Evolutionary conservation across 495 filamentous ascomycete species (phyloP), one percentile per base, ranked within the genome.

Genomic region (Melanomma pulvis-pyrius): DNA sequence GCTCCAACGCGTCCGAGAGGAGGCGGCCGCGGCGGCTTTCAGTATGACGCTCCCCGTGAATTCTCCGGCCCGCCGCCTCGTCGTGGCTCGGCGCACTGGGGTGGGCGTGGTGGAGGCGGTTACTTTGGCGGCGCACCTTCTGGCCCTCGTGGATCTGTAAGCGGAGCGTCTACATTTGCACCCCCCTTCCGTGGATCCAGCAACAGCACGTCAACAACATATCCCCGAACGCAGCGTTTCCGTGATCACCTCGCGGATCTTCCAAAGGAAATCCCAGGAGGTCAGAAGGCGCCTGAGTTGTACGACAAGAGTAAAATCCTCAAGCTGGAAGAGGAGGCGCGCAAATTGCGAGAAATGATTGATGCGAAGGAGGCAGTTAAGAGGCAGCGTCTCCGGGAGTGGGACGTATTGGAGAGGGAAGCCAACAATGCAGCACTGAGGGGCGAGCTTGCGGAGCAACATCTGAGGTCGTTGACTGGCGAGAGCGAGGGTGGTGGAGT

Each of bases 1-100:
- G 85, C 85, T 13, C 86, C 86, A n/a, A 86, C 84, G 17, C 83
- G 82, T 12, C 85, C 85, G 34, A 82, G 83, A 39, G 82, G 83
- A 30, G 81, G 78, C 53, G 71, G 67, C 25, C 60, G 65, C 25
- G 71, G 74, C 28, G 75, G 77, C 48, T 72, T 63, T 28, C 76
- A 79, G n/a, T 61, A 71, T 50, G 59, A 64, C 59, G 41, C 69
- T 44, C 61, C 67, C n/a, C 74, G 69, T 29, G 70, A 72, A 26
- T 72, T 69, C 41, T 59, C 63, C 13, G 62, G 68, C 34, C 59
- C 52, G 13, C 63, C 69, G n/a, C 68, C 71, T 19, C 71, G 50
- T 24, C 70, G 56, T 50, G 74, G 70, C 53, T 67, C 74, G 48
- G 26, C 69, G 53, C 34, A 67, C 50, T 60, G 72, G 73, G 26